Conservation (phyloP, 305 asterid species). For the Fraxinus angustifolia region DNA sequence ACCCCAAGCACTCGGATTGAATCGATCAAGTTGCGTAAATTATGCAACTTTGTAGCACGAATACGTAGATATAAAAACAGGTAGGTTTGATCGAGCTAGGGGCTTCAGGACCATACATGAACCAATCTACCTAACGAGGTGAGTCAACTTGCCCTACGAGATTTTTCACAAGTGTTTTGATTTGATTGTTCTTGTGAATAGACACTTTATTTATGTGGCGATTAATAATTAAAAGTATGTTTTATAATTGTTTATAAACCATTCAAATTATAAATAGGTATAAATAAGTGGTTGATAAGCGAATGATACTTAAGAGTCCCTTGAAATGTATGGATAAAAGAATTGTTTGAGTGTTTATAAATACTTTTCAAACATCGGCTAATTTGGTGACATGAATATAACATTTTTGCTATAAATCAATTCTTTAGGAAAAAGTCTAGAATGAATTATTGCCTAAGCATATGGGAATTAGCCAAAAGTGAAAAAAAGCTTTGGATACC, state of each 20-base stretch:
- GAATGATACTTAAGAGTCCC: not conserved
- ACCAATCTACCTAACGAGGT: no score
- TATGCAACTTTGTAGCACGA: not conserved
- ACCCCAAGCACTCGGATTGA: not conserved
- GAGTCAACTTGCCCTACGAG: not conserved
- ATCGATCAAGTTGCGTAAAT: not conserved
- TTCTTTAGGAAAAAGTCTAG: not conserved
- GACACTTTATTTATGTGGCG: not conserved
- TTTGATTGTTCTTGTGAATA: not conserved
- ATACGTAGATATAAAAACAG: no score
- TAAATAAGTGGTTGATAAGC: no score
- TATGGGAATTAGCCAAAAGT: not conserved
- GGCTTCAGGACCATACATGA: not conserved
- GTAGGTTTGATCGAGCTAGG: not conserved
- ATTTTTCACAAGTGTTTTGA: not conserved
- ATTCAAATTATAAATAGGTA: no score
- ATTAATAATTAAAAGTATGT: not conserved
- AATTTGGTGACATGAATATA: not conserved
- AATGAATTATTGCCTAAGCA: not conserved
- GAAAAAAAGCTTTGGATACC: not conserved
- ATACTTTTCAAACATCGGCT: not conserved
- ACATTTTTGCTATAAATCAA: not conserved
- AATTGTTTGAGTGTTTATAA: no score
- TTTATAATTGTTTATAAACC: no score
- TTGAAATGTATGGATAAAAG: no score